Conservation (phyloP, 345 rosid species). For the Excoecaria cochinchinensis region DNA sequence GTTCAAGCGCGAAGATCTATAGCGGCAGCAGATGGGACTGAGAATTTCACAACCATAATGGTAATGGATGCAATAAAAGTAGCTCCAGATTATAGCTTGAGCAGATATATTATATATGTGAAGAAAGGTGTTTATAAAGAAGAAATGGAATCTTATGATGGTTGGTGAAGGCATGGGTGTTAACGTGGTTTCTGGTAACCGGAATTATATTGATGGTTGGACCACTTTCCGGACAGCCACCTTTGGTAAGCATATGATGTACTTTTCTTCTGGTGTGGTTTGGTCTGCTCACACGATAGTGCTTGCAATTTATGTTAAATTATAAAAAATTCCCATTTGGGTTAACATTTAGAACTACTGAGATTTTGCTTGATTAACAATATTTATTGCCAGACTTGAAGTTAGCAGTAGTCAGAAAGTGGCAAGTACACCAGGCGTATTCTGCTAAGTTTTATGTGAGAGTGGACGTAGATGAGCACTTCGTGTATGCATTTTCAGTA, state of each 20-base stretch:
- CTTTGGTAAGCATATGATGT: slow-evolving; percentile 23
- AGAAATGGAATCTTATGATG: slow-evolving; percentile 37
- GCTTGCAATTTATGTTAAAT: no score
- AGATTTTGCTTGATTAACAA: no score
- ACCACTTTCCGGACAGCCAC: slow-evolving; percentile 38
- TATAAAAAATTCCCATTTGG: no score
- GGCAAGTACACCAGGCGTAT: no score
- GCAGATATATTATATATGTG: slow-evolving; percentile 19
- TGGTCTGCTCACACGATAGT: neutral
- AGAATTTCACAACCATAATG: slow-evolving; percentile 23
- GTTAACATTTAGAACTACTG: no score
- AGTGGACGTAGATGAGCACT: no score
- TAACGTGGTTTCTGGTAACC: slow-evolving; percentile 40
- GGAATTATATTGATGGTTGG: slow-evolving; percentile 34
- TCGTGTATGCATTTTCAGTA: no score
- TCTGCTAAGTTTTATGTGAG: no score
- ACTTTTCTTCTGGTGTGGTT: no score
- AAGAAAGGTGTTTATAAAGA: slow-evolving; percentile 35
- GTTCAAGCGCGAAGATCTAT: neutral
- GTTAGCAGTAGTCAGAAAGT: no score
- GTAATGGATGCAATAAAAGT: slow-evolving; percentile 30
- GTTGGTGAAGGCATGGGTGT: slow-evolving; percentile 39
- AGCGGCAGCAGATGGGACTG: slow-evolving; percentile 29
- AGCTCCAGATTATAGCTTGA: slow-evolving; percentile 19
- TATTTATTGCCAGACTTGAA: no score